Percentiles rank a stretch among this genome's conserved stretches.
These are phyloP conservation scores for Cornus kousa DNA, from an alignment of 148 eudicot genomes.

Conservation along the genomic window DNA sequence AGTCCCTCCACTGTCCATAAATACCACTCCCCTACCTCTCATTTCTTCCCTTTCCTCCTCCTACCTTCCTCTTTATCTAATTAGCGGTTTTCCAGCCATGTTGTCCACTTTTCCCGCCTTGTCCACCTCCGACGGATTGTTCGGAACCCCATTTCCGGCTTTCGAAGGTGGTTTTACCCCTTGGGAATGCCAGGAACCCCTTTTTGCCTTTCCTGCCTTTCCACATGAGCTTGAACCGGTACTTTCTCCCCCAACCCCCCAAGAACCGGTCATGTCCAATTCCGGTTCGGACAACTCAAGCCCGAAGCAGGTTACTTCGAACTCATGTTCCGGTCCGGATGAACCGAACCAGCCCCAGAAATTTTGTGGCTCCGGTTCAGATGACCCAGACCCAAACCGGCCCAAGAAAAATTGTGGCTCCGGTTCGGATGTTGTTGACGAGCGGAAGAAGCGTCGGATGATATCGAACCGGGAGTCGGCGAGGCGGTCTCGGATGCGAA, in stretches of 20 bases:
- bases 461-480: constrained; percentile 58
- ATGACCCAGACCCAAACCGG: constrained; percentile 13
- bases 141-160: constrained; percentile 20
- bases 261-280: constrained; percentile 3
- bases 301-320: constrained; percentile 11
- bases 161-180: constrained; percentile 30
- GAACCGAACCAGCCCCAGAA: constrained; percentile 3
- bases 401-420: neutral
- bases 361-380: constrained; percentile 23
- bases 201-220: constrained; percentile 18
- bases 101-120: constrained; percentile 39
- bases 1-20: constrained; percentile 21
- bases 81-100: constrained; percentile 42
- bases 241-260: neutral
- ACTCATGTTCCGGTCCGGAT: neutral
- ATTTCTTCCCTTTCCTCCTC: constrained; percentile 66
- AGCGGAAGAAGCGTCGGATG: constrained; percentile 56
- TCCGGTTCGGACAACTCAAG: constrained; percentile 12
- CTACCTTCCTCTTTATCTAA: constrained; percentile 29
- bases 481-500: constrained; percentile 58
- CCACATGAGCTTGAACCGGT: constrained; percentile 10
- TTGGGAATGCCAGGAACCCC: constrained; percentile 40
- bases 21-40: constrained; percentile 43
- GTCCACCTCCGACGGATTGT: constrained; percentile 22
- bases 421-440: constrained; percentile 21